Evolutionary conservation across 768 basidiomycete genomes (phyloP), one percentile per base, ranked within the genome.

Genomic region (Psilocybe sp.): DNA sequence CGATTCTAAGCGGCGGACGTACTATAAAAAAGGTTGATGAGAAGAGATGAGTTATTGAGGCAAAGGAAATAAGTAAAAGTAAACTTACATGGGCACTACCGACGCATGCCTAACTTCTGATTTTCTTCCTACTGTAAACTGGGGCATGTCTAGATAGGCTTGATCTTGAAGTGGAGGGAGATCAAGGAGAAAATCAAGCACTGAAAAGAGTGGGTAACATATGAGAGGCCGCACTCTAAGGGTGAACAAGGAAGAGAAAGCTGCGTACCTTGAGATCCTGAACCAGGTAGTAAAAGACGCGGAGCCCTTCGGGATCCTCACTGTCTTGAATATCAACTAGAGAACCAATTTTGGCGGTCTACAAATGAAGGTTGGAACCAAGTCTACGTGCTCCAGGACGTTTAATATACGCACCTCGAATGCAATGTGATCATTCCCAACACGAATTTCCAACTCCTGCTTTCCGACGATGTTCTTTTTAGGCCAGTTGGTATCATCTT

Each of bases 101-200:
- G 49, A 50, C 48, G 47, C 36, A 16, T 50, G 37, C 20, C 48
- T 51, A 13, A 44, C 53, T 50, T 58, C 55, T 57, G 47, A 36
- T 47, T 43, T 40, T 39, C 39, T 44, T 50, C 11, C 34, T 44
- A 49, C 39, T 20, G 39, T 34, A 5, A 16, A 37, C 13, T 23
- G 19, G 33, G 28, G 40, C 39, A 43, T 28, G 12, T 45, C 72
- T 83, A 93, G 60, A 93, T 98, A 13, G 97, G 97, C 79, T 99
- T 98, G 80, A 99, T 98, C 76, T 98, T 98, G 87, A 99, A 98
- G 77, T 99, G 96, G 34, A 99, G 82, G 2, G 93, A 92, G 66
- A 99, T 98, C 54, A 99, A 81, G 8, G 97, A 98, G 69, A 98
- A 97, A 59, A 99, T 95, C 52, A 98, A 81, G 71, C 95, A 98